These are phyloP conservation scores for Cystobasidium onofrii DNA, from an alignment of 768 basidiomycete species.

Conservation along the genomic window DNA sequence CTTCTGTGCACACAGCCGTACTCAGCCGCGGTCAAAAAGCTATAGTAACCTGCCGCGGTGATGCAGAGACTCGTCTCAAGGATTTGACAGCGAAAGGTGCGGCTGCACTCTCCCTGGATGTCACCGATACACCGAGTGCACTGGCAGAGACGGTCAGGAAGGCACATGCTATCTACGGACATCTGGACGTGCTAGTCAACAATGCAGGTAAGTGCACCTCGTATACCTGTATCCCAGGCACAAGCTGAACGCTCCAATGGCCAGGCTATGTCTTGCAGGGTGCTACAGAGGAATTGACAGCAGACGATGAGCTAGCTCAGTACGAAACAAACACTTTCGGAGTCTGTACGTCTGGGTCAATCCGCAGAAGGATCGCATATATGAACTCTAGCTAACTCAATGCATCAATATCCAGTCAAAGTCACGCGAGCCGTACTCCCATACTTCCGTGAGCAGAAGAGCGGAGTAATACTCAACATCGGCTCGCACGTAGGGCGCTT, in stretches of 20 bases:
- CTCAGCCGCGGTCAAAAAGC: constrained; percentile 7
- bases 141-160: neutral
- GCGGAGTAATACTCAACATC: constrained; percentile 11
- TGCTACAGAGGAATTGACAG: neutral
- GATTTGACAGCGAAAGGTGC: constrained; percentile 6
- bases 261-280: constrained; percentile 21
- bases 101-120: constrained; percentile 3
- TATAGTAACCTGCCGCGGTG: neutral
- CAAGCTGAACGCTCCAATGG: neutral
- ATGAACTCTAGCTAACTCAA: too few species aligned
- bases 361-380: too few species aligned
- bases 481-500: constrained; percentile 4
- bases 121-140: neutral
- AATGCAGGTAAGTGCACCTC: neutral
- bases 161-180: neutral
- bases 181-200: constrained; percentile 12
- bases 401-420: too few species aligned
- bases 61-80: neutral
- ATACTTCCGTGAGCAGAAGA: neutral
- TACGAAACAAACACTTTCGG: constrained; percentile 11
- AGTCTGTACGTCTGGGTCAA: neutral
- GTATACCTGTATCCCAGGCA: neutral
- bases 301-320: constrained; percentile 4
- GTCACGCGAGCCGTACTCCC: constrained; percentile 3
- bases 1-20: neutral